Evolutionary conservation across 129 eudicot genomes (phyloP).

Genomic region (Flaveria linearis): DNA sequence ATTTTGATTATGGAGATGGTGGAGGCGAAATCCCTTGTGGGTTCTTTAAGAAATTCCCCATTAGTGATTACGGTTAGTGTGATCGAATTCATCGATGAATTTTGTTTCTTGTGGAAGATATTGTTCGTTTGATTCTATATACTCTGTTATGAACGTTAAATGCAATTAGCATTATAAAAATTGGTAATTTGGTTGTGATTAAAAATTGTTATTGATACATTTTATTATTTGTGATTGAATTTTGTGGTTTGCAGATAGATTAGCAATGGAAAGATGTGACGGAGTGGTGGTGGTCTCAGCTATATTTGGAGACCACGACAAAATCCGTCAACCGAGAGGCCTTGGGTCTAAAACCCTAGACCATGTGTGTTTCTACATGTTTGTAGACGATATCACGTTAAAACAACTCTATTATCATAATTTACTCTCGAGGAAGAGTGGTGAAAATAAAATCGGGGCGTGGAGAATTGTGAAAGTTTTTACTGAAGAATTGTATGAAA

Average conservation of each 20-base stretch:
- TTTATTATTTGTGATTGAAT: background rate
- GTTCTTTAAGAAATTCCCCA: constrained; percentile 58
- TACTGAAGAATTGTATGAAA: constrained; percentile 44
- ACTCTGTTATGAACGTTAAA: background rate
- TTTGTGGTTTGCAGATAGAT: constrained; percentile 47
- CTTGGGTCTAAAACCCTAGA: constrained; percentile 70
- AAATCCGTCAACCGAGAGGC: constrained; percentile 87
- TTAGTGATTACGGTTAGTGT: constrained; percentile 56
- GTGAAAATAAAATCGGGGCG: constrained; percentile 53
- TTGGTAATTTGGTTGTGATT: background rate
- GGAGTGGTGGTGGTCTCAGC: constrained; percentile 84
- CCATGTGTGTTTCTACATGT: constrained; percentile 76
- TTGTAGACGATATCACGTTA: constrained; percentile 66
- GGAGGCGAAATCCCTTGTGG: constrained; percentile 75
- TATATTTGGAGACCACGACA: constrained; percentile 85
- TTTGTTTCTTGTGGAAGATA: constrained; percentile 5
- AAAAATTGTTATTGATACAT: background rate
- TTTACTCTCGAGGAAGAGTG: constrained; percentile 47
- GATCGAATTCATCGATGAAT: constrained; percentile 20
- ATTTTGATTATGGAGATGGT: constrained; percentile 51
- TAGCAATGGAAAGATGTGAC: constrained; percentile 60
- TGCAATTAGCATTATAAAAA: background rate
- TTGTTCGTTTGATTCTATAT: background rate
- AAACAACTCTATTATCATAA: constrained; percentile 56
- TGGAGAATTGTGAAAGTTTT: constrained; percentile 82